Evolutionary conservation across 2,329 filamentous ascomycete genomes (phyloP), one percentile per base, ranked within the genome.

Genomic region (Ambrosiella cleistominuta): DNA sequence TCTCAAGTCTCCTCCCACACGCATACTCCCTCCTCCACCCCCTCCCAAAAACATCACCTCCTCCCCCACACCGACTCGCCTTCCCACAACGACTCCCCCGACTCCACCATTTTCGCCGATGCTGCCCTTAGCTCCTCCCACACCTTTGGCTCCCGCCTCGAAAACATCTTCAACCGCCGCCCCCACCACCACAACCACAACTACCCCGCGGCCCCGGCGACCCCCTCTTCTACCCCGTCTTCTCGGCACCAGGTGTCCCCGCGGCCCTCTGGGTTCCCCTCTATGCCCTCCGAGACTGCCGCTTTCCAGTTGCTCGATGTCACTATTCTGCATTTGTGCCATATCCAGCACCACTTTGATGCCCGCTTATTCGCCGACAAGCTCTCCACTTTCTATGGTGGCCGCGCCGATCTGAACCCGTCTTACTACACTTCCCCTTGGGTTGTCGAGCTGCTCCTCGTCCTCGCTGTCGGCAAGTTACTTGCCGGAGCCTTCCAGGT

Each of bases 301-400:
- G 62, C 60, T 11, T 61, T 61, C 9, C 61, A 58, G 15, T 54
- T 65, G 13, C 61, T 63, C 42, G 62, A 61, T 35, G 62, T 62
- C 19, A 64, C 61, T 51, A 63, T 64, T 40, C 42, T 64, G 37
- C 63, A 65, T 53, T 62, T 65, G 38, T 64, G 61, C 8, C 62
- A 65, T 37, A 64, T 64, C 19, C 64, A 63, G 50, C 64, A 63
- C 42, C 64, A 64, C 12, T 62, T 65, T 51, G 64, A 64, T 17
- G 63, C 64, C 1, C 60, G 64, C 19, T 56, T 64, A 54, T 63
- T 35, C 13, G 49, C 61, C 17, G 50, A 58, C 35, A 56, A 60
- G 27, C 15, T 56, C 36, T 44, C 38, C 17, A 50, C 56, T 6
- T 60, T 60, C 27, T 60, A 60, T 17, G 52, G 51, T 5, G 37